These are phyloP conservation scores for Hippophae gyantsensis DNA, from an alignment of 306 rosid species.

Conservation along the genomic window DNA sequence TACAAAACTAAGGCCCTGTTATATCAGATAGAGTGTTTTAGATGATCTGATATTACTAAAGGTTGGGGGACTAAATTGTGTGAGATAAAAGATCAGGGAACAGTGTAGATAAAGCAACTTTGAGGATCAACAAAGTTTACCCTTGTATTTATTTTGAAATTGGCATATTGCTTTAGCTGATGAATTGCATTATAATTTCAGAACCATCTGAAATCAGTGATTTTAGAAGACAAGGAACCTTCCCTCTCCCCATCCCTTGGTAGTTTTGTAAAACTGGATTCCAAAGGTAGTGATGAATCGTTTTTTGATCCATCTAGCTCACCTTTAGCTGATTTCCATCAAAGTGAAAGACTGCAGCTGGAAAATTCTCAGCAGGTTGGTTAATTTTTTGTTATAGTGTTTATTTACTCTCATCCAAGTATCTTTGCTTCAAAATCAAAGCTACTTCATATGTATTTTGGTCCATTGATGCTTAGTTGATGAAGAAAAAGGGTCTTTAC, in stretches of 20 bases:
- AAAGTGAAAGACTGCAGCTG: slow-evolving; percentile 62
- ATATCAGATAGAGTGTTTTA: no score
- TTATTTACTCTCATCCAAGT: background rate
- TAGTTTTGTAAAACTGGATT: slow-evolving; percentile 52
- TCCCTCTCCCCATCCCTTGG: slow-evolving; percentile 21
- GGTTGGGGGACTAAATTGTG: no score
- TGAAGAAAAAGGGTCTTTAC: no score
- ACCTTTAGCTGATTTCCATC: slow-evolving; percentile 73
- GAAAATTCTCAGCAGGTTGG: slow-evolving; percentile 51
- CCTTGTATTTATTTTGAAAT: background rate
- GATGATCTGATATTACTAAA: no score
- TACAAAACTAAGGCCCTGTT: no score
- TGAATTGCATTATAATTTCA: slow-evolving; percentile 29
- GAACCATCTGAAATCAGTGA: slow-evolving; percentile 35
- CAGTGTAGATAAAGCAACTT: no score
- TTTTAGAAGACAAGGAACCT: slow-evolving; percentile 38
- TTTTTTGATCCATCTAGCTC: slow-evolving; percentile 46
- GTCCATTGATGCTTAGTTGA: no score
- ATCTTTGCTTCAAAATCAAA: no score
- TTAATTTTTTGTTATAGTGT: slow-evolving; percentile 10
- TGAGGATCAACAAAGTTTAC: background rate
- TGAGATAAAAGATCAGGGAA: no score
- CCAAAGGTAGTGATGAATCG: slow-evolving; percentile 37
- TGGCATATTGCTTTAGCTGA: background rate
- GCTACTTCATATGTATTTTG: no score